These are phyloP conservation scores for Trichoderma sp. DNA, from an alignment of 2,329 filamentous ascomycete genomes.

Conservation along the genomic window DNA sequence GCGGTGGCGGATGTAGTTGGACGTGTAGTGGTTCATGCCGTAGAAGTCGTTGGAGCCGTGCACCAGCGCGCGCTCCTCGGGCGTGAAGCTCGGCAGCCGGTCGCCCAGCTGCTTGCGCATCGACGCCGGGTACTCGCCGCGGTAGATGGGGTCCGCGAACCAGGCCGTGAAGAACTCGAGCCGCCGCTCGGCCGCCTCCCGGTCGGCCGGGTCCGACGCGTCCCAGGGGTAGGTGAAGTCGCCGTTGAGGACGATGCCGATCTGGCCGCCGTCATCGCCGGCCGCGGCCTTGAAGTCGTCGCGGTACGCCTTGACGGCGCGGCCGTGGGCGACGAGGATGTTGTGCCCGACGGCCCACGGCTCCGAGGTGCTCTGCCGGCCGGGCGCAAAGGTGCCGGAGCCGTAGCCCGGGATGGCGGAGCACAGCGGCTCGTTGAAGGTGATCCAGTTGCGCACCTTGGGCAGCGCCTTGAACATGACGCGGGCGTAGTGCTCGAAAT, in stretches of 20 bases:
- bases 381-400: slow-evolving; percentile 76
- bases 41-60: slow-evolving; percentile 91
- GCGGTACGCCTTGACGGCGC: slow-evolving; percentile 79
- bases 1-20: slow-evolving; percentile 80
- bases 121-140: slow-evolving; percentile 78
- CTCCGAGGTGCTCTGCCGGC: slow-evolving; percentile 74
- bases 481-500: slow-evolving; percentile 78
- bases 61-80: slow-evolving; percentile 72
- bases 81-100: slow-evolving; percentile 73
- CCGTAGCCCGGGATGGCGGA: slow-evolving; percentile 79
- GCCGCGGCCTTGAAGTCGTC: slow-evolving; percentile 71
- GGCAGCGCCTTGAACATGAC: slow-evolving; percentile 73
- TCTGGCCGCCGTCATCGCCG: slow-evolving; percentile 71
- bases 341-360: slow-evolving; percentile 84
- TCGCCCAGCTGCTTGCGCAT: slow-evolving; percentile 81
- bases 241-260: slow-evolving; percentile 86
- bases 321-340: slow-evolving; percentile 75
- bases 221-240: slow-evolving; percentile 86
- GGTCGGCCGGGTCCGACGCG: slow-evolving; percentile 70
- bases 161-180: slow-evolving; percentile 85
- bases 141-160: slow-evolving; percentile 88
- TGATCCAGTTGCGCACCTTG: slow-evolving; percentile 86
- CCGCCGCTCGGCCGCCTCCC: slow-evolving; percentile 77
- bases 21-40: slow-evolving; percentile 92
- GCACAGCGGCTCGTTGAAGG: slow-evolving; percentile 90